Evolutionary conservation across 2,329 filamentous ascomycete species (phyloP), one percentile per base, ranked within the genome.

Genomic region (Neonectria coccinea): DNA sequence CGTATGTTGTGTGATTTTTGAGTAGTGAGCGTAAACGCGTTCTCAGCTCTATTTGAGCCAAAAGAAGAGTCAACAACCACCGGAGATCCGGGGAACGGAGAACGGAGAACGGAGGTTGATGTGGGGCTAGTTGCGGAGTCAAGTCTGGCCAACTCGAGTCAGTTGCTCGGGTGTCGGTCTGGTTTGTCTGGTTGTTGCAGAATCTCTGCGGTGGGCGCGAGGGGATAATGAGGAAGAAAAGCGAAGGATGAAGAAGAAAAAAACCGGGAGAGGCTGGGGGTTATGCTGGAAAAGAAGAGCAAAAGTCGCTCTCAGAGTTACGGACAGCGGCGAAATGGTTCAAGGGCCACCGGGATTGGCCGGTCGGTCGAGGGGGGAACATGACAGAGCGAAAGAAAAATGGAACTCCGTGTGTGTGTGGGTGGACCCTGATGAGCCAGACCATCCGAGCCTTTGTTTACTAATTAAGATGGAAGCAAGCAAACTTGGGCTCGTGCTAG

Each of bases 281-380:
- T 51, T 61, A 58, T 58, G 58, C 29, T 10, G 44, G 31, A 42
- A 39, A 31, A 54, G 52, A 62, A 51, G 44, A 51, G 36, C 60
- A 69, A 73, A 72, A 63, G 62, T 68, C 68, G 70, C 71, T 67
- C 41, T 56, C 41, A 61, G 50, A 62, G 57, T 58, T 54, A 33
- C 41, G 36, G 55, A 50, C 67, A 59, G 64, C 61, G 69, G 70
- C 68, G 62, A 70, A 73, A 71, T 59, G 68, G 71, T 65, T 54
- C 51, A 64, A 55, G 52, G 65, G 47, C 62, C 64, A 64, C 64
- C 53, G 64, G 64, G 70, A 74, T 74, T 74, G 72, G 72, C 56
- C 58, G 56, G 59, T 64, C 72, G 72, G 72, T 60, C 66, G 72
- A 74, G 68, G 65, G 71, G 71, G 50, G 41, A 44, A 59, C 22